phyloP scores from a whole-genome alignment of 2,329 filamentous ascomycete species.

The Dothistroma pini region DNA sequence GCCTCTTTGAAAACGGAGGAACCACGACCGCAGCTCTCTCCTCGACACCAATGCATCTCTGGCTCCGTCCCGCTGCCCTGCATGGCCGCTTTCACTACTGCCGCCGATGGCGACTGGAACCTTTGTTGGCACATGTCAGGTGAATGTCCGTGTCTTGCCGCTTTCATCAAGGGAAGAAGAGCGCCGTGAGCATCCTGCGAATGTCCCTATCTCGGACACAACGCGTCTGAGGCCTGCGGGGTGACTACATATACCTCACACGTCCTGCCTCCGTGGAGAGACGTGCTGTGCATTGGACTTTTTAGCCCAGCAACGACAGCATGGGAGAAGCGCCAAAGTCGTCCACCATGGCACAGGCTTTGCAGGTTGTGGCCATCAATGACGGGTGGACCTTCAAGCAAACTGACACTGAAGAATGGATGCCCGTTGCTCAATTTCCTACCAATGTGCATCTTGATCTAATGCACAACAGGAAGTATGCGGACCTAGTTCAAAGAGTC shows the following conservation, averaged over 20 bases:
- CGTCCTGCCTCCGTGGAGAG: neutral
- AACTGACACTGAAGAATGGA: constrained; percentile 41
- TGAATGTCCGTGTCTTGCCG: neutral
- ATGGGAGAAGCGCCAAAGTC: constrained; percentile 3
- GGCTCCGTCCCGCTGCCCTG: constrained; percentile 1
- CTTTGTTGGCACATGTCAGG: neutral
- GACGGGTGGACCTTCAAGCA: constrained; percentile 48
- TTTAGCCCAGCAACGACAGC: neutral
- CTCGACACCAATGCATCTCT: neutral
- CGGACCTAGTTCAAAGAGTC: neutral
- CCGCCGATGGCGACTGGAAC: neutral
- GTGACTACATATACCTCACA: neutral
- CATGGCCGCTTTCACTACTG: neutral
- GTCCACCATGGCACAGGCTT: constrained; percentile 14
- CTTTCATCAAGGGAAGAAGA: constrained; percentile 12
- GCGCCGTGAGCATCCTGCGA: constrained; percentile 3
- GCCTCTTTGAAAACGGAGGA: constrained; percentile 4
- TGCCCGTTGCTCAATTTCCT: constrained; percentile 44
- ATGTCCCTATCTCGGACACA: neutral
- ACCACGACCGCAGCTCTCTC: neutral
- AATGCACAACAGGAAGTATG: constrained; percentile 45
- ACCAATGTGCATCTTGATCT: constrained; percentile 49
- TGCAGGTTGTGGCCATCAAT: constrained; percentile 32
- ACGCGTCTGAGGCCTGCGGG: neutral
- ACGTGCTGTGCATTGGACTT: neutral